Percentiles rank a stretch among this genome's conserved stretches.
Evolutionary conservation across 257 asterid species (phyloP).

Genomic region (Nicotiana tabacum): DNA sequence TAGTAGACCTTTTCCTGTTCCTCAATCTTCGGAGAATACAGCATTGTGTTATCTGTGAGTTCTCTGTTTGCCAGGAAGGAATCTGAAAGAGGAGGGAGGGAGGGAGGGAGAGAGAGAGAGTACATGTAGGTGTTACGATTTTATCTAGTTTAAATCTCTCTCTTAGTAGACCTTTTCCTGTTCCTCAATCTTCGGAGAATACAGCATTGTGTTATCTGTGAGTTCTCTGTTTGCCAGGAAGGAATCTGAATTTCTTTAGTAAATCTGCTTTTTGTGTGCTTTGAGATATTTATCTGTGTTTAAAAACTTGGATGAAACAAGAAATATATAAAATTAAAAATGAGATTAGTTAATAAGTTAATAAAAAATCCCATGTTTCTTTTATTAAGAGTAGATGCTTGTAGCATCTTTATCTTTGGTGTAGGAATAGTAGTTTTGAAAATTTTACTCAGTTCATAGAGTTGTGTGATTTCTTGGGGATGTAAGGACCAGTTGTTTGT

Average conservation of each 20-base stretch:
- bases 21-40: background rate
- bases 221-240: background rate
- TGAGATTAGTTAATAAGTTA: background rate
- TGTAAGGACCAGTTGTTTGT: background rate
- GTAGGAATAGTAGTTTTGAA: background rate
- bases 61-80: no score
- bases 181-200: background rate
- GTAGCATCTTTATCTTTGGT: background rate
- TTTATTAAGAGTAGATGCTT: background rate
- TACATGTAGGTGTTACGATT: background rate
- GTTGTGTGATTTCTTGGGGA: background rate
- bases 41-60: no score
- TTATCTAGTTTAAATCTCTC: background rate
- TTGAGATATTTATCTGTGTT: background rate
- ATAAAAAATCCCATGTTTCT: background rate
- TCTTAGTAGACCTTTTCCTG: background rate
- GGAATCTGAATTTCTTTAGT: background rate
- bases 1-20: background rate
- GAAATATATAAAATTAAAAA: background rate
- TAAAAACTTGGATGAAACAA: background rate
- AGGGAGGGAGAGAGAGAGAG: background rate
- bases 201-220: background rate
- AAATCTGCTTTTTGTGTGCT: background rate
- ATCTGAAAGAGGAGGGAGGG: no score
- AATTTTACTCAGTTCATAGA: background rate